Conservation (phyloP, 2,329 filamentous ascomycete genomes). For the Xylaria sp. region DNA sequence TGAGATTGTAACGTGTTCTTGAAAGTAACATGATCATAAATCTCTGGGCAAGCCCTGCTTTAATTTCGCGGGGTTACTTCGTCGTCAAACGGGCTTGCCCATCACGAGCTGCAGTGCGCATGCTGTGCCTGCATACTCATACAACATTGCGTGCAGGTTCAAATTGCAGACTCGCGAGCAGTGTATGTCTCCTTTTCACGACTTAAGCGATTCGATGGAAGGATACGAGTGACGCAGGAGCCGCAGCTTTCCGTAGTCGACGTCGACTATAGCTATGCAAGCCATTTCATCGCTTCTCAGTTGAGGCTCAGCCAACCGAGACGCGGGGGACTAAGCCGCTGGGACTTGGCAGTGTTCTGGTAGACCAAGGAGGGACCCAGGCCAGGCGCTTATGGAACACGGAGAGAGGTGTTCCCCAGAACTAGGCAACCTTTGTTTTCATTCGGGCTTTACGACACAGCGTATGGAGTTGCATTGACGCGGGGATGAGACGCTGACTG, state of each 20-base stretch:
- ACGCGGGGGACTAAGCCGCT: too few relatives aligned
- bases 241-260: neutral
- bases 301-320: neutral
- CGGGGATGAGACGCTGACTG: slow-evolving; percentile 14
- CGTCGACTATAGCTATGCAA: neutral
- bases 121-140: slow-evolving; percentile 8
- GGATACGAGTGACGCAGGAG: neutral
- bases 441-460: neutral
- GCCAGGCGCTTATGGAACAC: neutral
- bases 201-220: slow-evolving; percentile 1
- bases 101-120: neutral
- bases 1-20: neutral
- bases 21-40: neutral
- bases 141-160: slow-evolving; percentile 1
- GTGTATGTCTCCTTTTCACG: slow-evolving; percentile 13
- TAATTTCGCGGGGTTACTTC: neutral
- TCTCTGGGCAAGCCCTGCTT: neutral
- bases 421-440: neutral
- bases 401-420: neutral
- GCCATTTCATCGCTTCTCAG: neutral
- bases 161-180: slow-evolving; percentile 7
- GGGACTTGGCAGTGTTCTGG: neutral
- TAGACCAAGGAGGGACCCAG: neutral
- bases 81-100: neutral
- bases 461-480: neutral